Evolutionary conservation across 225 moss, liverwort and hornwort genomes (phyloP), one percentile per base, ranked within the genome.

Genomic region (Antitrichia curtipendula): DNA sequence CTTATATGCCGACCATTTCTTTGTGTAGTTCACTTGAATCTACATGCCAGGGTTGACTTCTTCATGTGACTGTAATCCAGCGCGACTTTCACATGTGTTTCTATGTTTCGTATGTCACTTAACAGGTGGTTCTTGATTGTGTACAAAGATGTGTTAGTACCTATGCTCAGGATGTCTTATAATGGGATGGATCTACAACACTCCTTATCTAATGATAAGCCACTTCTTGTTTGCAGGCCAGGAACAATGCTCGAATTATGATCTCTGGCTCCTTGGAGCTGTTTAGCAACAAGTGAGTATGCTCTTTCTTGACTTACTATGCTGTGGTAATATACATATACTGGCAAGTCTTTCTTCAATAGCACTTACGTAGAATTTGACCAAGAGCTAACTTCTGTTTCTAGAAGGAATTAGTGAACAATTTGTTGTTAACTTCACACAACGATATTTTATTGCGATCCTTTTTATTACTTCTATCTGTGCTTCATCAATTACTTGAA

Each of bases 241-340:
- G 99, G 82, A 99, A 99, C 88, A 94, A 96, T 88, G 99, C 99
- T 80, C 95, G 99, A 84, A 91, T 99, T 65, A 83, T 94, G 82
- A 90, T 99, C 73, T 97, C 99, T 87, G 99, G 99, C 47, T 99
- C 99, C 61, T 91, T 99, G 86, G 99, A 97, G 81, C 90, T 99
- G 69, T 97, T 98, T 85, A 97, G 97, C 89, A 95, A 98, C 89
- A 94, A 98, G 97, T 96, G 77, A 91, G 94, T 90, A 61, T 81
- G 76, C 81, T 86, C 56, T 78, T 83, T 60, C 62, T 78, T 78
- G 84, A 68, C 68, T 58, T 52, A 60, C 52, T 60, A 82, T 85
- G 74, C 61, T 45, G 53, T 86, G 70, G 65, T 84, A 36, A 34
- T 50, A 22, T 43, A 49, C 38, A 62, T 63, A 21, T 36, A 68